These are phyloP conservation scores for Diaporthe ampelina DNA, from an alignment of 2,329 filamentous ascomycete genomes.

Conservation along the genomic window DNA sequence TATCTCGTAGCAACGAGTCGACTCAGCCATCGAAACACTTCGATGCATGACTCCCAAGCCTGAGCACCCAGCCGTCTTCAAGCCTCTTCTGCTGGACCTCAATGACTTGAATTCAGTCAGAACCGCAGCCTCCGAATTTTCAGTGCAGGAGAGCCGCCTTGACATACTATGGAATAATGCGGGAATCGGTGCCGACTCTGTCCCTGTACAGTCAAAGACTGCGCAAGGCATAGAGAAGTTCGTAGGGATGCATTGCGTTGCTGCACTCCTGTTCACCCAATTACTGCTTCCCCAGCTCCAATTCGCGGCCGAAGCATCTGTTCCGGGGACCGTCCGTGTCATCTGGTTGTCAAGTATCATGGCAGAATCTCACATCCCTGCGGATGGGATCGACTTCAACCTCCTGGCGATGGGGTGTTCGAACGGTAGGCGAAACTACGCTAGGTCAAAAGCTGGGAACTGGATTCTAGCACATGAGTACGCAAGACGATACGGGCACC, in stretches of 20 bases:
- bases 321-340: constrained; percentile 31
- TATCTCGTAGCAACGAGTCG: constrained; percentile 49
- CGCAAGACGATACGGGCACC: constrained; percentile 43
- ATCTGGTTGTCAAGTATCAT: constrained; percentile 38
- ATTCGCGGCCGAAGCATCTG: constrained; percentile 6
- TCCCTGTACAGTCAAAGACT: constrained; percentile 47
- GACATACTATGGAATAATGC: constrained; percentile 59
- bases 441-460: constrained; percentile 46
- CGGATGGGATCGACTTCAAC: constrained; percentile 29
- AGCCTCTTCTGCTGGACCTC: constrained; percentile 53
- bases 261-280: constrained; percentile 38
- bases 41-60: constrained; percentile 11
- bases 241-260: constrained; percentile 41
- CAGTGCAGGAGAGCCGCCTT: constrained; percentile 46
- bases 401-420: constrained; percentile 27
- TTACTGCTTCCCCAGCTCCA: constrained; percentile 37
- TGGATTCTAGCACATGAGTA: constrained; percentile 45
- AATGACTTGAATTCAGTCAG: constrained; percentile 47
- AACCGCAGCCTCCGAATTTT: constrained; percentile 44
- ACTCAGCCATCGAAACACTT: constrained; percentile 12
- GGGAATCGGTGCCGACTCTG: constrained; percentile 50
- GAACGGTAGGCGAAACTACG: constrained; percentile 42
- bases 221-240: constrained; percentile 41
- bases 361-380: constrained; percentile 1
- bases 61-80: constrained; percentile 47